Evolutionary conservation across 768 basidiomycete species (phyloP).

Genomic region (Mycena galericulata): DNA sequence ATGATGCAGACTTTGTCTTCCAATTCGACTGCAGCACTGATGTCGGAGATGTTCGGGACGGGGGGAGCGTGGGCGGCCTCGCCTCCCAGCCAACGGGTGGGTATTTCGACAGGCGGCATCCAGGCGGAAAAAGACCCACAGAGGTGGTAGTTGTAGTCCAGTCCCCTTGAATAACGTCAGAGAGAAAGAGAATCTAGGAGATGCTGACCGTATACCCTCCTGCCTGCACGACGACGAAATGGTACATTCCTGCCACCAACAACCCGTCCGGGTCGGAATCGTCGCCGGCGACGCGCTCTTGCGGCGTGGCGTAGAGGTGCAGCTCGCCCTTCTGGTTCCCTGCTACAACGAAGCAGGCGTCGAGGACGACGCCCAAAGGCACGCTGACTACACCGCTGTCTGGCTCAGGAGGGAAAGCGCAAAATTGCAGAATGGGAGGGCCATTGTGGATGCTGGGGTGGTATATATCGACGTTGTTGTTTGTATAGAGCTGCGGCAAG

Average conservation of each 20-base stretch:
- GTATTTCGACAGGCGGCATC: slow-evolving; percentile 1
- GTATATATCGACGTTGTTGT: background rate
- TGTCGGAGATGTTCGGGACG: background rate
- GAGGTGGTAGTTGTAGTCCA: background rate
- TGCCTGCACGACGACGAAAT: background rate
- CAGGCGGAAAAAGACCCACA: background rate
- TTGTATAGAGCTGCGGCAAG: too few species aligned
- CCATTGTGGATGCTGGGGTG: too few species aligned
- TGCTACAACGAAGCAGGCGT: slow-evolving; percentile 16
- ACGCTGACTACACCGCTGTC: background rate
- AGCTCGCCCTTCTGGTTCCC: slow-evolving; percentile 3
- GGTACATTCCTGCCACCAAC: background rate
- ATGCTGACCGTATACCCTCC: slow-evolving; percentile 8
- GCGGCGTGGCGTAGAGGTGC: background rate
- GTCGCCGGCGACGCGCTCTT: background rate
- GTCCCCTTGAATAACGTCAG: slow-evolving; percentile 9
- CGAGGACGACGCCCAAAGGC: slow-evolving; percentile 18
- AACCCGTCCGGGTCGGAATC: slow-evolving; percentile 6
- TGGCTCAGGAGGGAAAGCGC: background rate
- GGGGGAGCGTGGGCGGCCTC: background rate
- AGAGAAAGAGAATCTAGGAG: background rate
- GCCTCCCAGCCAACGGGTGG: slow-evolving; percentile 6
- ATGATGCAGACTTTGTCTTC: slow-evolving; percentile 1
- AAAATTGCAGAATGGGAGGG: background rate
- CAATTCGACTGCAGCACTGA: background rate